Conservation (phyloP, 1,139 yeast genomes). For the Yamadazyma sp. region DNA sequence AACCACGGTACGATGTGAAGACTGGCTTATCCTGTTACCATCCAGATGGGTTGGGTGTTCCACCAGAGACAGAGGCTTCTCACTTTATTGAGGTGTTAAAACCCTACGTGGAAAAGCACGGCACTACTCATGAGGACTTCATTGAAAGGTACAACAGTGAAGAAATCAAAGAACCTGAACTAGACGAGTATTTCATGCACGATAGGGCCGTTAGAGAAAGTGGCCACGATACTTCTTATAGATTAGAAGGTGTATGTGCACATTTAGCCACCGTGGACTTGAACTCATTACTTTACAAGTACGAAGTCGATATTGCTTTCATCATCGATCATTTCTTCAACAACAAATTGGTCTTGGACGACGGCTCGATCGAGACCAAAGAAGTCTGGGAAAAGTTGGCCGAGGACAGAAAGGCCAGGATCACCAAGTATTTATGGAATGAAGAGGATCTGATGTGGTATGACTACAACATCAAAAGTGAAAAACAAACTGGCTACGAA, state of each 20-base stretch:
- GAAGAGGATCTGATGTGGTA: conserved; percentile 76
- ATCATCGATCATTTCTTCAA: conserved; percentile 59
- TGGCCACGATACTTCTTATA: conserved; percentile 92
- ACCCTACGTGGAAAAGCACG: conserved; percentile 68
- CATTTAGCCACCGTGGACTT: conserved; percentile 88
- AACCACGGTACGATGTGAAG: conserved; percentile 71
- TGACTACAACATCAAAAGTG: conserved; percentile 72
- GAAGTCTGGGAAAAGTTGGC: conserved; percentile 64
- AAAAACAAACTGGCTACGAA: conserved; percentile 65
- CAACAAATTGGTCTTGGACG: conserved; percentile 38
- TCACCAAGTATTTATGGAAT: conserved; percentile 82
- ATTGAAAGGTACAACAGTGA: conserved; percentile 68
- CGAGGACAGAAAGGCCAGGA: conserved; percentile 48
- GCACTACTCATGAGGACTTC: conserved; percentile 66
- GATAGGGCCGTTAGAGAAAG: conserved; percentile 96
- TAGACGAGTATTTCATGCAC: conserved; percentile 87
- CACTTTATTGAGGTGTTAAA: conserved; percentile 76
- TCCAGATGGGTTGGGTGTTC: conserved; percentile 88
- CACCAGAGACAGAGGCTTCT: conserved; percentile 93
- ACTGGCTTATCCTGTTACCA: conserved; percentile 89
- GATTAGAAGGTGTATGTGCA: conserved; percentile 90
- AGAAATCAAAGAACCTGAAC: conserved; percentile 65
- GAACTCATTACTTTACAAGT: conserved; percentile 83
- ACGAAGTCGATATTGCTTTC: conserved; percentile 80
- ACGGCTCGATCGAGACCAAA: conserved; percentile 46